A percentile compares a stretch with the other conserved stretches of the same genome.
These are phyloP conservation scores for Lepraria neglecta DNA, from an alignment of 495 filamentous ascomycete species.

Conservation along the genomic window DNA sequence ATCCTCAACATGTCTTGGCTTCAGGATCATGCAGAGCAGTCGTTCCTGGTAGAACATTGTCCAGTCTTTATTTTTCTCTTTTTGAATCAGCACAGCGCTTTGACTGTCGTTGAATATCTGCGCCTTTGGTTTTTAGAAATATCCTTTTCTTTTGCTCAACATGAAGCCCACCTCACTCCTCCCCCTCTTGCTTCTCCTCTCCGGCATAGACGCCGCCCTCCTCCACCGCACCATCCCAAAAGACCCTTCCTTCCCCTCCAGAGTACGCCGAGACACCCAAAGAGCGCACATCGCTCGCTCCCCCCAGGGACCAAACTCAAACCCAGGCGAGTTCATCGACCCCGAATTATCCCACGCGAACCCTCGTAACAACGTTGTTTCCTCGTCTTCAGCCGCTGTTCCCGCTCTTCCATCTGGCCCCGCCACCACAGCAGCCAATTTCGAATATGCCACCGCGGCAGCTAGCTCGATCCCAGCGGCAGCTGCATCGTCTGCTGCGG, in stretches of 20 bases:
- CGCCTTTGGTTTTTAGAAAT: background rate
- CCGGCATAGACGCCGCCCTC: background rate
- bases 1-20: background rate
- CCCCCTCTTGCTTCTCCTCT: background rate
- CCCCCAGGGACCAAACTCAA: constrained; percentile 1
- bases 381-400: too few species aligned
- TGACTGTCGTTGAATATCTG: background rate
- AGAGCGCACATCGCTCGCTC: background rate
- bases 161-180: constrained; percentile 10
- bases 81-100: too few species aligned
- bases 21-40: background rate
- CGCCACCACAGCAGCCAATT: background rate
- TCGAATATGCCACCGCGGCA: background rate
- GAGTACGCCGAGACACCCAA: background rate
- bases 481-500: background rate
- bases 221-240: background rate
- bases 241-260: background rate
- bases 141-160: background rate
- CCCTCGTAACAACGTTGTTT: background rate
- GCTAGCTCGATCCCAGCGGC: background rate
- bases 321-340: constrained; percentile 14
- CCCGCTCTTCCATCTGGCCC: background rate
- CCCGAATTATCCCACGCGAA: constrained; percentile 3
- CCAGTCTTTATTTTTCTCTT: background rate
- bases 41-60: background rate